Conservation (phyloP, 2,329 filamentous ascomycete species). For the Pseudocercospora fuligena region DNA sequence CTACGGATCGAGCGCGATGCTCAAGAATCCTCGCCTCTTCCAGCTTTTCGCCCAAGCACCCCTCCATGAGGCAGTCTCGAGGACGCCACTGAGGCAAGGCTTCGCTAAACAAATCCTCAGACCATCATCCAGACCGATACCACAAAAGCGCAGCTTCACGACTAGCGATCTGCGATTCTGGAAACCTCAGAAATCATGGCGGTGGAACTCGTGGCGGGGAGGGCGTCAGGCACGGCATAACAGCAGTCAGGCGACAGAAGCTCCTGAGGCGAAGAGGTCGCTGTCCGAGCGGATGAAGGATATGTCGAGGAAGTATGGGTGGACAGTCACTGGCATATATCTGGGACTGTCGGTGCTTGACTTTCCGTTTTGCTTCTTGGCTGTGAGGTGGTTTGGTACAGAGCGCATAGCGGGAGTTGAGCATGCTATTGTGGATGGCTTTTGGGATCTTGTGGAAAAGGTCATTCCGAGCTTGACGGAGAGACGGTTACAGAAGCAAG, state of each 20-base stretch:
- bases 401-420: conserved; percentile 81
- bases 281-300: conserved; percentile 74
- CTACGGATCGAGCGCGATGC: conserved; percentile 22
- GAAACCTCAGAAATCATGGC: conserved; percentile 25
- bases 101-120: conserved; percentile 17
- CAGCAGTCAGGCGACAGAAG: conserved; percentile 34
- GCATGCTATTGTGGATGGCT: conserved; percentile 66
- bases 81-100: conserved; percentile 18
- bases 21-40: conserved; percentile 23
- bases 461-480: conserved; percentile 55
- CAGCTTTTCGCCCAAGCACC: conserved; percentile 23
- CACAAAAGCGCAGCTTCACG: conserved; percentile 20
- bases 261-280: conserved; percentile 31
- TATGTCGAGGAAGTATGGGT: conserved; percentile 90
- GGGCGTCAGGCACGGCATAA: conserved; percentile 43
- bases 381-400: conserved; percentile 80
- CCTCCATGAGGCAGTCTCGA: conserved; percentile 16
- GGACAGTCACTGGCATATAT: conserved; percentile 92
- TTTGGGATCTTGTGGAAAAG: conserved; percentile 65
- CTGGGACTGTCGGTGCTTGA: conserved; percentile 80
- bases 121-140: conserved; percentile 11
- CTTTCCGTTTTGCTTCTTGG: conserved; percentile 92
- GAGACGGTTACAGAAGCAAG: conserved; percentile 27
- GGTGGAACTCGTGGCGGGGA: conserved; percentile 23
- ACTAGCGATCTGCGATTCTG: conserved; percentile 14